phyloP scores from a whole-genome alignment of 2,329 filamentous ascomycete genomes.

The Aspergillus uvarum region DNA sequence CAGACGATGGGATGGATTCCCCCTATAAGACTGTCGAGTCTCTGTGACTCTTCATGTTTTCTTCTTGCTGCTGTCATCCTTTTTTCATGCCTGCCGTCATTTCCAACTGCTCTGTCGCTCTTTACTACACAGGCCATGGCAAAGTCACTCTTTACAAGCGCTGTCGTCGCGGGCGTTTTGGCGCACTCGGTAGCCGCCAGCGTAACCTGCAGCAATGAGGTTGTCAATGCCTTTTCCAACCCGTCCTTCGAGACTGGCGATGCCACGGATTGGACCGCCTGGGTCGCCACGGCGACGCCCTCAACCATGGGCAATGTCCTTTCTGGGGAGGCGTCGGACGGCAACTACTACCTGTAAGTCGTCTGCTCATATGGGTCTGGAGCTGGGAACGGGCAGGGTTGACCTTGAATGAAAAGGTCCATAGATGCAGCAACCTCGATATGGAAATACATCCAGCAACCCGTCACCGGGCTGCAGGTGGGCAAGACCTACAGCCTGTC shows the following conservation, averaged over 20 bases:
- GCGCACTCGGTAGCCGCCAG: not conserved
- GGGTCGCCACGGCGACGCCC: not conserved
- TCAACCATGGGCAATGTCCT: not conserved
- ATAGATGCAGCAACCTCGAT: not conserved
- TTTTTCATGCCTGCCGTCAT: not conserved
- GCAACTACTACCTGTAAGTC: not conserved
- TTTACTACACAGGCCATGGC: not conserved
- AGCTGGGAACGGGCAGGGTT: too few species aligned
- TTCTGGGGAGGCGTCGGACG: not conserved
- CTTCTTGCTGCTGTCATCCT: too few species aligned
- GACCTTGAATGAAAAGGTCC: too few species aligned
- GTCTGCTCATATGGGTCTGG: too few species aligned
- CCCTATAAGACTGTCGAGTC: too few species aligned
- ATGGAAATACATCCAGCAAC: not conserved
- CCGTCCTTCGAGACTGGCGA: not conserved
- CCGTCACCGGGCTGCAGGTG: not conserved
- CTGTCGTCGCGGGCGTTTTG: not conserved
- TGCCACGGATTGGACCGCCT: not conserved
- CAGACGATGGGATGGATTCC: too few species aligned
- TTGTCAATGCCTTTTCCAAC: not conserved
- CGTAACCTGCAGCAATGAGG: not conserved
- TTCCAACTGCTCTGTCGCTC: not conserved
- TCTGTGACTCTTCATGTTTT: too few species aligned
- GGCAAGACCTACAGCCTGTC: not conserved
- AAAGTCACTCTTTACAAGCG: not conserved